Evolutionary conservation across 805 yeast genomes (phyloP), one percentile per base, ranked within the genome.

Genomic region (Saccharomycodes ludwigii): DNA sequence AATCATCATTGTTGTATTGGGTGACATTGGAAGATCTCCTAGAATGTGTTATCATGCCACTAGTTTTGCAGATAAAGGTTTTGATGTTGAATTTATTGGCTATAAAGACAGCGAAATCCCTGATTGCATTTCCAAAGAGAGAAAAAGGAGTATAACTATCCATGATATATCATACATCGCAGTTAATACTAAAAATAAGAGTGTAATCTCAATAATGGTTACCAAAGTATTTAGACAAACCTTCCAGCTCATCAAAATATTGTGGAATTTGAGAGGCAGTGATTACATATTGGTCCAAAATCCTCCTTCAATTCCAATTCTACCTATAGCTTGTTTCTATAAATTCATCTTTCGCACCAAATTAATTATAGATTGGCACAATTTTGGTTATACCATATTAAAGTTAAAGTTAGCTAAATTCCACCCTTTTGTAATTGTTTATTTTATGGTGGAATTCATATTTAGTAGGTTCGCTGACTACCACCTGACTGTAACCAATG

Each of bases 11-110:
- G 67, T 83, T 40, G 98, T 91, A 2, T 59, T 91, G 13, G 98
- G 98, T 2, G 97, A 88, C 49, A 50, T 91, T 33, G 95, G 95
- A 10, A 94, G 85, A 48, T 86, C 96, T 1, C 98, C 98, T 5
- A 65, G 98, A 37, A 91, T 88, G 80, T 68, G 77, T 42, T 81
- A 88, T 55, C 98, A 91, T 51, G 94, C 94, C 0, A 58, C 65
- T 35, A 77, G 88, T 33, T 74, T 91, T 43, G 68, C 79, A n/a
- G 46, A 54, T 1, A 54, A 60, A 12, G 91, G 85, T 0, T 79
- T 76, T 52, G 61, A 64, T 28, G 97, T 91, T 4, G 82, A 78
- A 36, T 53, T 91, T 21, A 80, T 94, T 51, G 98, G 98, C 0
- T 88, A 86, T 43, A 40, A 75, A 0, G 80, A 76, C 34, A 67